Percentiles rank a stretch among this genome's conserved stretches.
Conservation (phyloP, 139 green algal genomes). For the Coelastrella sp. region DNA sequence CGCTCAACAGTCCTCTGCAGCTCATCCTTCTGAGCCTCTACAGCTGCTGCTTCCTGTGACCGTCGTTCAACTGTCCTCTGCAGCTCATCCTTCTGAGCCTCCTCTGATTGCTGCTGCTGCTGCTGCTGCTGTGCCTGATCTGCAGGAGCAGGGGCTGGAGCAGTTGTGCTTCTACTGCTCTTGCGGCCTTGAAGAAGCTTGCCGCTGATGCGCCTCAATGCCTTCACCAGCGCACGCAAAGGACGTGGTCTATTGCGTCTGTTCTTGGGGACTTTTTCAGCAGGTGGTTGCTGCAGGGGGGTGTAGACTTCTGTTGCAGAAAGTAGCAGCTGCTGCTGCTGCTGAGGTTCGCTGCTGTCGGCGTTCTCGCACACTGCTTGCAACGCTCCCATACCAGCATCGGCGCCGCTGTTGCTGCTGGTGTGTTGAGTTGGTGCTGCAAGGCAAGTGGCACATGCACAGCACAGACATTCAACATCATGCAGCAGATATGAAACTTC, state of each 20-base stretch:
- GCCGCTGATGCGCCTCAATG: not conserved
- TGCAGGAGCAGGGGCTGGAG: not conserved
- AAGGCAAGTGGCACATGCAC: not conserved
- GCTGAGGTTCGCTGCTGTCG: not conserved
- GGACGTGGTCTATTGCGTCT: not conserved
- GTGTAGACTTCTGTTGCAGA: not conserved
- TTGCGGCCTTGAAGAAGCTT: not conserved
- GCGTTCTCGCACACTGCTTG: too few species aligned
- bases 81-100: too few species aligned
- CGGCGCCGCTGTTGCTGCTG: slow-evolving; percentile 11
- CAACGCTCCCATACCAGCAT: not conserved
- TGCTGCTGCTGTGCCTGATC: not conserved
- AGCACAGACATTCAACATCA: too few species aligned
- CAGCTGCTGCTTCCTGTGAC: not conserved
- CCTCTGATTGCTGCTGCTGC: slow-evolving; percentile 14
- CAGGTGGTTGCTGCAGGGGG: not conserved
- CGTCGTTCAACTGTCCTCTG: not conserved
- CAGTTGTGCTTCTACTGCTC: not conserved
- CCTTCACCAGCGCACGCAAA: not conserved
- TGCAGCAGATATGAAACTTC: too few species aligned
- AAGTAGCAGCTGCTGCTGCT: slow-evolving; percentile 12
- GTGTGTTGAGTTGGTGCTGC: not conserved
- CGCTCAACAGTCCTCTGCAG: not conserved
- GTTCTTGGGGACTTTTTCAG: not conserved
- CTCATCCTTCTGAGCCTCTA: not conserved